Base-by-base conservation (phyloP, 2,329 filamentous ascomycete genomes). In the Dactylellina drechsleri region DNA sequence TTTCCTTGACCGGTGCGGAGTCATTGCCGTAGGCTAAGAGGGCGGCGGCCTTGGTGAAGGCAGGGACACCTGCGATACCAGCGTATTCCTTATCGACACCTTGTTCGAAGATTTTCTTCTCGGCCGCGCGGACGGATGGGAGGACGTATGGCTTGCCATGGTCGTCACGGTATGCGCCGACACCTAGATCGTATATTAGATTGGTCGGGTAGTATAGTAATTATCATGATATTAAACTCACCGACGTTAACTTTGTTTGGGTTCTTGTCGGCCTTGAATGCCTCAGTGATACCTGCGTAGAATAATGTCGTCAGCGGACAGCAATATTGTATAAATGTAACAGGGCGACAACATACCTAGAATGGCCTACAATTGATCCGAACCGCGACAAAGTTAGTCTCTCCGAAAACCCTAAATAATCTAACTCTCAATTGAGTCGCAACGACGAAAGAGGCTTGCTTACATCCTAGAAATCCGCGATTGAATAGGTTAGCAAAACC, bases 61-160 rank as follows among this genome's bases (percentile, higher is more conserved):
- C 87, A 66, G 90, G 84, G 73, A 98, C 87, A 81, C 95, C 95
- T 77, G 93, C 91, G 82, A 99, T 99, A 73, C 95, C 94, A 74
- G 96, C 92, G 84, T 99, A 99, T 87, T 99, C 95, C 86, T 99
- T 94, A 85, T 99, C 96, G 80, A 96, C 86, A 74, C 92, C 87
- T 81, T 94, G 93, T 83, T 97, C 93, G 81, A 91, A 90, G 83
- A 90, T 91, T 78, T 98, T 88, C 80, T 92, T 89, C 78, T 95
- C 91, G 82, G 98, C 93, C 79, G 95, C 95, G 94, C 98, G 81
- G 61, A 78, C 60, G 68, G 68, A 64, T 57, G 95, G 94, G 77
- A 99, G 84, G 76, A 99, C 89, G 95, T 95, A 99, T 2, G 95
- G 95, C 85, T 98, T 98, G 76, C 93, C 94, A 81, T 93, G 91